Percentiles rank a stretch among this genome's conserved stretches.
These are phyloP conservation scores for Beta lomatogona DNA, from an alignment of 179 eudicot genomes.

Conservation along the genomic window DNA sequence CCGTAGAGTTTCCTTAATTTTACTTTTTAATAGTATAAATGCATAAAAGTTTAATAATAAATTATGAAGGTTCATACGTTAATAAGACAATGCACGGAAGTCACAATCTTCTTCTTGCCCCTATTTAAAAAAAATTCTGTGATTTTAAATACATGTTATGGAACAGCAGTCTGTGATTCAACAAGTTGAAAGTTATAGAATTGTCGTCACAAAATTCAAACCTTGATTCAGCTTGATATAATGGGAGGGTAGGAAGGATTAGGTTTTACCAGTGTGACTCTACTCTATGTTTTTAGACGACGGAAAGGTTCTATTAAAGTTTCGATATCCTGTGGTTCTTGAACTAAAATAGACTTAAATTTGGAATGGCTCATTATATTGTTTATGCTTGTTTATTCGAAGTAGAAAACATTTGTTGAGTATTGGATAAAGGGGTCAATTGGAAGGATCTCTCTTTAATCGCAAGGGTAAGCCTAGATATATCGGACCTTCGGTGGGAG, in stretches of 20 bases:
- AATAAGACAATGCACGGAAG: background rate
- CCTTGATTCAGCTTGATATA: background rate
- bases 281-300: background rate
- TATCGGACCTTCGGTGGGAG: background rate
- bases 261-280: background rate
- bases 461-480: background rate
- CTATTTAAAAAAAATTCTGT: no score
- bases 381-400: background rate
- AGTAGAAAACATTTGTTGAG: background rate
- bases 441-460: no score
- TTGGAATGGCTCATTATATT: background rate
- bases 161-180: background rate
- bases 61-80: background rate
- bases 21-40: background rate
- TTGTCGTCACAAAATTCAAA: background rate
- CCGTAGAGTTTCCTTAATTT: no score
- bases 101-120: background rate
- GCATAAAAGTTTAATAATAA: background rate
- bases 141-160: conserved; percentile 4
- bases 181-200: no score
- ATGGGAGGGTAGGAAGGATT: background rate
- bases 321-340: background rate
- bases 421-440: background rate
- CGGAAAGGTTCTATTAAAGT: background rate
- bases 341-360: background rate